Evolutionary conservation across 202 grass and related monocot species (phyloP).

Genomic region (Setaria viridis): DNA sequence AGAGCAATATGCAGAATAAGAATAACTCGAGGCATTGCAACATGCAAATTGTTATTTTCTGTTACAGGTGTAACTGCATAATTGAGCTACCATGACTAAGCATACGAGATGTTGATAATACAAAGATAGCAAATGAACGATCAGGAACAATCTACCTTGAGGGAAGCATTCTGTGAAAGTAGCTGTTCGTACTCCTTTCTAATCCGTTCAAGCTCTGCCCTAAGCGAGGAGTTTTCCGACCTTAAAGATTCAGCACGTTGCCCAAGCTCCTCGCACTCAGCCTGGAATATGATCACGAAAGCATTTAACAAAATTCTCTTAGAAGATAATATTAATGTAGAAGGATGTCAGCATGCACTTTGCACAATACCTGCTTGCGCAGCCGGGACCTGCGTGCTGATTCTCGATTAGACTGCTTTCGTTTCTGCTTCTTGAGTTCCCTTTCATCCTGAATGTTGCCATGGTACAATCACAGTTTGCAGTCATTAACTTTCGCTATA

Average conservation of each 20-base stretch:
- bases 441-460: constrained; percentile 78
- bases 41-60: not conserved
- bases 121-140: not conserved
- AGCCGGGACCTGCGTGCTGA: constrained; percentile 88
- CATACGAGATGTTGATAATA: not conserved
- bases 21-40: not conserved
- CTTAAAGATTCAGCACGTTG: constrained; percentile 78
- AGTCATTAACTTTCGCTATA: constrained; percentile 10
- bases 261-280: constrained; percentile 90
- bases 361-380: constrained; percentile 80
- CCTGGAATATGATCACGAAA: constrained; percentile 45
- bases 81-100: not conserved
- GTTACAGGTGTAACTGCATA: not conserved
- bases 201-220: constrained; percentile 71
- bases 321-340: not conserved
- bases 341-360: not conserved
- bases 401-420: constrained; percentile 94
- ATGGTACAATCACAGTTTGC: not conserved
- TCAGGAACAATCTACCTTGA: constrained; percentile 63
- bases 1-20: not conserved
- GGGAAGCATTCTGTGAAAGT: constrained; percentile 70
- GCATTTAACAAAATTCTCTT: constrained; percentile 8
- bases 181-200: constrained; percentile 90
- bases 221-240: constrained; percentile 83
- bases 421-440: constrained; percentile 92